Percentiles rank a stretch among this genome's conserved stretches.
Evolutionary conservation across 2,329 filamentous ascomycete species (phyloP).

Genomic region (Monilinia laxa): DNA sequence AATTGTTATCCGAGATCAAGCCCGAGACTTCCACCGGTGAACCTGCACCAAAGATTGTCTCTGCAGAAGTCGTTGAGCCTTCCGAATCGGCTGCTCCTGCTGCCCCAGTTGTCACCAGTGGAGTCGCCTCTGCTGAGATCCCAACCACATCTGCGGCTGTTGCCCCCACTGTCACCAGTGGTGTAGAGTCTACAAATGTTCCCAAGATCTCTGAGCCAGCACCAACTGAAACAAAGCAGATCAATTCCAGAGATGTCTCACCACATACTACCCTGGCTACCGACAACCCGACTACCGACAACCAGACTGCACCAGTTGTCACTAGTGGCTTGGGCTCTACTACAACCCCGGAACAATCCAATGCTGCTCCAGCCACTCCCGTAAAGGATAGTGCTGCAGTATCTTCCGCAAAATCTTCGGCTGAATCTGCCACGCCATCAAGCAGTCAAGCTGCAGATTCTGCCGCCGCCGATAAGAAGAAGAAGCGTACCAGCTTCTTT

Average conservation of each 20-base stretch:
- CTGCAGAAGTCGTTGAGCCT: constrained; percentile 41
- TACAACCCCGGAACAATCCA: constrained; percentile 28
- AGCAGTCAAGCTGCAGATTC: constrained; percentile 35
- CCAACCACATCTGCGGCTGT: neutral
- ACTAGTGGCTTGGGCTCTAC: constrained; percentile 34
- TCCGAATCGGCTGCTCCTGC: constrained; percentile 26
- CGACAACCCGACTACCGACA: constrained; percentile 28
- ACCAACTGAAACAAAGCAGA: constrained; percentile 4
- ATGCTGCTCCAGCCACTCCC: constrained; percentile 28
- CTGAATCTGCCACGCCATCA: constrained; percentile 32
- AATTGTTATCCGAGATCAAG: constrained; percentile 67
- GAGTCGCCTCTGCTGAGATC: constrained; percentile 6
- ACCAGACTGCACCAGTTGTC: constrained; percentile 31
- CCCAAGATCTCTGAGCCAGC: neutral
- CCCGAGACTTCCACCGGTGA: constrained; percentile 39
- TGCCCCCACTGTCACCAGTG: constrained; percentile 5
- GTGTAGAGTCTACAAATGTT: constrained; percentile 4
- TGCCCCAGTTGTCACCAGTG: constrained; percentile 16
- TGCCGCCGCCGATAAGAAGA: constrained; percentile 39
- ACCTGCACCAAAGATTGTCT: constrained; percentile 38
- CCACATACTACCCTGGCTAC: constrained; percentile 32
- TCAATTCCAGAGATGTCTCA: constrained; percentile 35
- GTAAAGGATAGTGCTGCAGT: constrained; percentile 29
- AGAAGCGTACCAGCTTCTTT: constrained; percentile 42
- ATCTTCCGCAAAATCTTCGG: constrained; percentile 32